Evolutionary conservation across 768 basidiomycete genomes (phyloP).

Genomic region (Termitomyces heimii): DNA sequence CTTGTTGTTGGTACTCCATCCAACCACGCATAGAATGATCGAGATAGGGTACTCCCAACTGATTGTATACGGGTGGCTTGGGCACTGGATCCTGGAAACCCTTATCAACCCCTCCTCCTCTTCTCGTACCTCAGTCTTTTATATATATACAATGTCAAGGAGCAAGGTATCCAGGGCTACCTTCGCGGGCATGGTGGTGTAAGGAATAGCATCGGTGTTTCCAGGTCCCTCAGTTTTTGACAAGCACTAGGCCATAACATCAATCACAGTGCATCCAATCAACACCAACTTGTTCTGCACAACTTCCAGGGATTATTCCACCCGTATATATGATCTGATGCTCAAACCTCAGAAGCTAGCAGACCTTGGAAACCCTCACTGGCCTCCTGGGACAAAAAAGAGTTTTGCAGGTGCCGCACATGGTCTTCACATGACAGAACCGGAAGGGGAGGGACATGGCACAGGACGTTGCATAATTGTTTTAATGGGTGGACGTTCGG

Average conservation of each 20-base stretch:
- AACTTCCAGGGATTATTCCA: constrained; percentile 66
- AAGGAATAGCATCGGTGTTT: constrained; percentile 20
- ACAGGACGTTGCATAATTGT: constrained; percentile 59
- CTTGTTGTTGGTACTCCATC: background rate
- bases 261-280: constrained; percentile 58
- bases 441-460: constrained; percentile 66
- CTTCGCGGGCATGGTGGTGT: constrained; percentile 73
- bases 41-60: constrained; percentile 15
- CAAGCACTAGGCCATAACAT: constrained; percentile 48
- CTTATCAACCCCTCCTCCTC: constrained; percentile 54
- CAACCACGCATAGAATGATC: constrained; percentile 5
- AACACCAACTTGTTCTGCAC: constrained; percentile 59
- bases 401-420: constrained; percentile 65
- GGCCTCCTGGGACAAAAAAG: constrained; percentile 43
- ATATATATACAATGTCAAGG: constrained; percentile 46
- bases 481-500: constrained; percentile 64
- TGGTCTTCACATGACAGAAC: constrained; percentile 54
- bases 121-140: constrained; percentile 49
- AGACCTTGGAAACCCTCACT: constrained; percentile 45
- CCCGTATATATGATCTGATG: constrained; percentile 63
- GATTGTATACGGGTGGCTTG: constrained; percentile 48
- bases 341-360: constrained; percentile 19
- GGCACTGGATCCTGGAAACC: constrained; percentile 40
- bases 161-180: constrained; percentile 33
- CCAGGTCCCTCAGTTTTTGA: constrained; percentile 7